Conservation (phyloP, 176 grass and related monocot genomes). For the Bromus sterilis region DNA sequence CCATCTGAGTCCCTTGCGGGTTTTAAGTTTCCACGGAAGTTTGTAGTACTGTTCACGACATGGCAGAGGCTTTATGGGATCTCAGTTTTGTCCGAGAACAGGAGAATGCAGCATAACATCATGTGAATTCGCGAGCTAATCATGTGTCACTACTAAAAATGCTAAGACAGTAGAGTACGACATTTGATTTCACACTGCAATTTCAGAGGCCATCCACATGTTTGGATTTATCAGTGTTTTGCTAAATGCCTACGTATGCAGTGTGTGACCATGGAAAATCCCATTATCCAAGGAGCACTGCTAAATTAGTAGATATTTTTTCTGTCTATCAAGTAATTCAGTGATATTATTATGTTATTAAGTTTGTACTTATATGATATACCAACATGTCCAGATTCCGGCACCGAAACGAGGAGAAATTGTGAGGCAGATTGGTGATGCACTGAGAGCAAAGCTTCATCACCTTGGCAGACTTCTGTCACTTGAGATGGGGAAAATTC, state of each 20-base stretch:
- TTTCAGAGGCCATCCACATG: background rate
- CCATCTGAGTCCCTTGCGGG: background rate
- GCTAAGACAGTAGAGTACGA: background rate
- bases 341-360: background rate
- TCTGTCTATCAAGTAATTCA: background rate
- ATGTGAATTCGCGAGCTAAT: background rate
- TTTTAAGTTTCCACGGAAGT: background rate
- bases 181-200: background rate
- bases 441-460: conserved; percentile 78
- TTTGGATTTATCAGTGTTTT: background rate
- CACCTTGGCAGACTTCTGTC: conserved; percentile 90
- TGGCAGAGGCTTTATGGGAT: background rate
- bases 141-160: background rate
- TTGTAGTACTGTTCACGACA: background rate
- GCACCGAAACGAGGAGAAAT: conserved; percentile 97
- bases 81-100: background rate
- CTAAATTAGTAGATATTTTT: background rate
- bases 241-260: background rate
- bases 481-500: conserved; percentile 99
- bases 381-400: conserved; percentile 45
- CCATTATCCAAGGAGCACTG: background rate
- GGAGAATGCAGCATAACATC: background rate
- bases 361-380: background rate
- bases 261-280: background rate
- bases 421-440: conserved; percentile 96